These are phyloP conservation scores for Globisporangium splendens DNA, from an alignment of 352 stramenopile genomes.

Conservation along the genomic window DNA sequence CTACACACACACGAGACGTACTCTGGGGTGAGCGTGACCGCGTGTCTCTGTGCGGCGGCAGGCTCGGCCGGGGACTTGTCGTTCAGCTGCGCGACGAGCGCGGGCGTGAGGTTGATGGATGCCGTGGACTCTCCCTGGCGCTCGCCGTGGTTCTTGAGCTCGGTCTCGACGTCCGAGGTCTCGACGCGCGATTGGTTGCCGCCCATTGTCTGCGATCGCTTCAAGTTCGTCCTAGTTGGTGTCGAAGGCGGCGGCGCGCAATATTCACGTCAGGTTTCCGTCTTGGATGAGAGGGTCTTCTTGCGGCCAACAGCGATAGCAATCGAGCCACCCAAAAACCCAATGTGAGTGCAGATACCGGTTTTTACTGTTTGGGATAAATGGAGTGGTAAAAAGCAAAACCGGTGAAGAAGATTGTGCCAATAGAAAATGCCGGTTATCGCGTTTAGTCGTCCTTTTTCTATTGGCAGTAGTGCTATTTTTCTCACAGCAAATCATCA, in stretches of 20 bases:
- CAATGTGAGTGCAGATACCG: too few relatives aligned
- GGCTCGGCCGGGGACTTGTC: constrained; percentile 25
- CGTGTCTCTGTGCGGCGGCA: constrained; percentile 7
- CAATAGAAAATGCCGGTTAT: too few relatives aligned
- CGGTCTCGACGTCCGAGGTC: constrained; percentile 46
- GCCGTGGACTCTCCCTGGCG: constrained; percentile 39
- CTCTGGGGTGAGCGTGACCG: constrained; percentile 31
- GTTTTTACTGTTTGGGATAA: too few relatives aligned
- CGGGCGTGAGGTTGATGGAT: constrained; percentile 69
- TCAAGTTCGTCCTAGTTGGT: not conserved
- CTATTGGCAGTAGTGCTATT: too few relatives aligned
- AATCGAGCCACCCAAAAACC: too few relatives aligned
- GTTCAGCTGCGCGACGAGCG: constrained; percentile 70
- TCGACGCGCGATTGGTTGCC: constrained; percentile 77
- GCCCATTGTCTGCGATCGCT: constrained; percentile 36
- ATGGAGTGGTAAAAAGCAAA: too few relatives aligned
- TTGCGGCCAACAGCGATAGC: constrained; percentile 8
- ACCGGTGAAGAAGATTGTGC: too few relatives aligned
- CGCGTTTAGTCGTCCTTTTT: too few relatives aligned
- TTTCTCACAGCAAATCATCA: too few relatives aligned
- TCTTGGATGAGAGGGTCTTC: not conserved
- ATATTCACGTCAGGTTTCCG: constrained; percentile 8
- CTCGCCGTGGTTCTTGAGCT: constrained; percentile 43
- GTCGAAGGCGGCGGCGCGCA: too few relatives aligned
- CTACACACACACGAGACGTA: constrained; percentile 29